Conservation (phyloP, 2,329 filamentous ascomycete species). For the Dactylellina leptospora region DNA sequence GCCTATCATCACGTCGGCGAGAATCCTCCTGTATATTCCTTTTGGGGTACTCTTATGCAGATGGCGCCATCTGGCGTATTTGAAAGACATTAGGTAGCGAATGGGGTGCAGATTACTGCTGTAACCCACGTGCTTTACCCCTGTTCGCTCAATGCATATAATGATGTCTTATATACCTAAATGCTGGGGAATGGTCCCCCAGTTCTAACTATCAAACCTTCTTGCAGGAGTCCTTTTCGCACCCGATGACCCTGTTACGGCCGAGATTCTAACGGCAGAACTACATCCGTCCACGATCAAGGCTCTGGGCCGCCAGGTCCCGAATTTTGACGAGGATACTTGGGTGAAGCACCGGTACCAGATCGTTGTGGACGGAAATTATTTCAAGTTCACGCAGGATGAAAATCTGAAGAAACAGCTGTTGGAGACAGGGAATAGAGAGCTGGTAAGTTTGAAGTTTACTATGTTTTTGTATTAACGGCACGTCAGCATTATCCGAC, state of each 20-base stretch:
- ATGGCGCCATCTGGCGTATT: too few relatives aligned
- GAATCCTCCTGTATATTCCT: background rate
- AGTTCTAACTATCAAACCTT: constrained; percentile 29
- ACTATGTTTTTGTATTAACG: background rate
- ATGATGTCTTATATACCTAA: constrained; percentile 27
- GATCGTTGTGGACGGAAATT: constrained; percentile 65
- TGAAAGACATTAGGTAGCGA: constrained; percentile 5
- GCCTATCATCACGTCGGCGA: constrained; percentile 36
- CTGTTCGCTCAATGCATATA: constrained; percentile 5
- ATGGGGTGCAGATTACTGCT: background rate
- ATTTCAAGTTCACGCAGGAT: constrained; percentile 59
- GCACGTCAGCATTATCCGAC: background rate
- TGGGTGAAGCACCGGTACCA: constrained; percentile 66
- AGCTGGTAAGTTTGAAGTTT: constrained; percentile 62
- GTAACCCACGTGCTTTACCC: constrained; percentile 16
- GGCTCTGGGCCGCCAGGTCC: constrained; percentile 67
- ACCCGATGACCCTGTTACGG: constrained; percentile 59
- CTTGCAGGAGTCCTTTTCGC: constrained; percentile 46
- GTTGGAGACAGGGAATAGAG: constrained; percentile 68
- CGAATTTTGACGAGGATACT: constrained; percentile 64
- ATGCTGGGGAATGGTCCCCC: constrained; percentile 10
- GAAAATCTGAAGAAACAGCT: constrained; percentile 64
- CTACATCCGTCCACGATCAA: constrained; percentile 62
- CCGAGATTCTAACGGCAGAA: constrained; percentile 63
- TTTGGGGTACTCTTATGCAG: background rate